phyloP scores from a whole-genome alignment of 2,329 filamentous ascomycete species.

The Colletotrichum cuscutae region DNA sequence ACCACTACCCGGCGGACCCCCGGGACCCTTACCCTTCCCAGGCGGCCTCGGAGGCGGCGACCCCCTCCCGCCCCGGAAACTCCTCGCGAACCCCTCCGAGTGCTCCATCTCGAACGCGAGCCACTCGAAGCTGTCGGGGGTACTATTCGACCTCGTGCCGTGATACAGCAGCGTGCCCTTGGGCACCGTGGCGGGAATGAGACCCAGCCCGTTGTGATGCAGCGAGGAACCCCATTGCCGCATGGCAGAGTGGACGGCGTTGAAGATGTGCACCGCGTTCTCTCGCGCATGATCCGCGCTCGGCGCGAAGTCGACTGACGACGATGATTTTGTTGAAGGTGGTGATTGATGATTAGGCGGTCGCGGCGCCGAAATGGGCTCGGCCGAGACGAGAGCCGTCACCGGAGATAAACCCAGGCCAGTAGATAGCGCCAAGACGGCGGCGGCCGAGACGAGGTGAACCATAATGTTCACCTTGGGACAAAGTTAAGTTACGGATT shows the following conservation, averaged over 20 bases:
- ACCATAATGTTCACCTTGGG: not conserved
- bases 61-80: not conserved
- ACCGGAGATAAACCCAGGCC: constrained; percentile 1
- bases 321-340: not conserved
- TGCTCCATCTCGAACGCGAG: constrained; percentile 83
- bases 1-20: not conserved
- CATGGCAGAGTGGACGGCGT: constrained; percentile 76
- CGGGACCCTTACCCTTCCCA: not conserved
- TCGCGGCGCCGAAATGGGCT: constrained; percentile 12
- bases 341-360: not conserved
- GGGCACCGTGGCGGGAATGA: constrained; percentile 74
- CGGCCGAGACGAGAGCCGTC: constrained; percentile 6
- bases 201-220: constrained; percentile 80
- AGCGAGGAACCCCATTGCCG: constrained; percentile 79
- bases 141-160: constrained; percentile 58
- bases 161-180: constrained; percentile 75
- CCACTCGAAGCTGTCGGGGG: constrained; percentile 71
- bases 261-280: constrained; percentile 76
- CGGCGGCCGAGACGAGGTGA: constrained; percentile 1
- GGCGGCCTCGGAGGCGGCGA: constrained; percentile 6
- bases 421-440: constrained; percentile 11
- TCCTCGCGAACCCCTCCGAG: constrained; percentile 70
- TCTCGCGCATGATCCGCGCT: constrained; percentile 49
- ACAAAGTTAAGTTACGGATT: not conserved
- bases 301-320: constrained; percentile 39